Evolutionary conservation across 176 grass and related monocot species (phyloP).

Genomic region (Cenchrus fungigraminus): DNA sequence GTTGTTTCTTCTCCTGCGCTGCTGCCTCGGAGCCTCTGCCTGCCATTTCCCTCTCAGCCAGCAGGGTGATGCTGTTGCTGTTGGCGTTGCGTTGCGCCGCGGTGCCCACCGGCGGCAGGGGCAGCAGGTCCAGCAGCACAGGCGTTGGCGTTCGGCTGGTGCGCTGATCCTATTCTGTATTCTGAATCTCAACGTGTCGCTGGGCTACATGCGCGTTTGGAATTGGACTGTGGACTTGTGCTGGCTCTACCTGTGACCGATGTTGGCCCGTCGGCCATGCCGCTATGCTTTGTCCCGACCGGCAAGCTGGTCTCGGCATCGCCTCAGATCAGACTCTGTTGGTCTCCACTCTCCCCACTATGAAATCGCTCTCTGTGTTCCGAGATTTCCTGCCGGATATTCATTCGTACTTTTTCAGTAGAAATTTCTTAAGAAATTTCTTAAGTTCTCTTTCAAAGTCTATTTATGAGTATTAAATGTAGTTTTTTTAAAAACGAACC

Average conservation of each 20-base stretch:
- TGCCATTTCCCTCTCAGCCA: background rate
- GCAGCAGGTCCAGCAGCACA: background rate
- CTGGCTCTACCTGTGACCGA: background rate
- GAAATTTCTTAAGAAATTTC: no score
- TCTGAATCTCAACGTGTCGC: background rate
- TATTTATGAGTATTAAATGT: no score
- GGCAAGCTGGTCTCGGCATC: background rate
- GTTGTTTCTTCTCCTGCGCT: slow-evolving; percentile 2
- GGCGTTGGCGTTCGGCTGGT: background rate
- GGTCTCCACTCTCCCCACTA: no score
- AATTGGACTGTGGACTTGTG: background rate
- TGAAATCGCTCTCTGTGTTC: no score
- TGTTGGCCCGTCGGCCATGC: background rate
- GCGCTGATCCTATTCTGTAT: background rate
- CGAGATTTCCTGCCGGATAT: no score
- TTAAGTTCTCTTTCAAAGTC: no score
- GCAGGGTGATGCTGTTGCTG: background rate
- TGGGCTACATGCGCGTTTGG: background rate
- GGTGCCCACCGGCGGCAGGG: slow-evolving; percentile 16
- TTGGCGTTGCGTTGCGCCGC: background rate
- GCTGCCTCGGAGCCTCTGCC: no score
- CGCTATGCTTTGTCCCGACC: background rate
- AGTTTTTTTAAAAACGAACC: no score
- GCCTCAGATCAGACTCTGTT: background rate
- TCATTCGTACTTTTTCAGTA: no score